Base-by-base conservation (phyloP, 495 filamentous ascomycete genomes). In the Aspergillus leporis region DNA sequence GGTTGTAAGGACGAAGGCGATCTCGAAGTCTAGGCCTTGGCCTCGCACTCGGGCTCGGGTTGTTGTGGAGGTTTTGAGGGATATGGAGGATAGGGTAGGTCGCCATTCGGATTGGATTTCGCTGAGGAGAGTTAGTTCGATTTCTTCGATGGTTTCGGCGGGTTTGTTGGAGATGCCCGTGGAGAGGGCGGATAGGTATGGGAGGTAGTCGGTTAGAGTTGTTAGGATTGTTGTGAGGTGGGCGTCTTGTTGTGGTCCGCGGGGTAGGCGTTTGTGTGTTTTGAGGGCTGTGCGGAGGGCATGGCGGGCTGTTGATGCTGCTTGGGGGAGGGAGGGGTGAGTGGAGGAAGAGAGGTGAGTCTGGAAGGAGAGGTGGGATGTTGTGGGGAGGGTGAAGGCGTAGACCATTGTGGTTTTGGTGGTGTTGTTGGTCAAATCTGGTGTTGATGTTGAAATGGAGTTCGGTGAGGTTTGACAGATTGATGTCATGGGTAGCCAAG, bases 321-420 rank as follows among this genome's bases (percentile, higher is more conserved):
- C 79, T 51, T 91, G 80, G 10, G 90, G 90, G 12, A 97, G 82
- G 0, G 93, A 93, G 7, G 93, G 91, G 68, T 96, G 93, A 2
- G 88, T 88, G 52, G 83, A 78, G 54, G 85, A 88, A 53, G 69
- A 77, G 66, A 93, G 85, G 74, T 79, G 86, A 19, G 84, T 76
- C 9, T 90, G 85, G 69, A 96, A 93, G 38, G 87, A 87, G 63
- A 93, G 84, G 45, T 85, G 80, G 3, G 90, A 94, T 22, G 92
- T 96, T 21, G 92, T 96, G 3, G 92, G 90, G 38, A 96, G 83
- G 32, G 80, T 77, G 66, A 93, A 95, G 19, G 87, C 86, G 70
- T 87, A 97, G 45, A 93, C 91, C 93, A 97, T 96, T 32, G 58
- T 83, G n/a, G 41, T 45, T 3, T 5, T 45, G n/a, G 41, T 22